A percentile compares a stretch with the other conserved stretches of the same genome.
These are phyloP conservation scores for Monosporozyma aerobia DNA, from an alignment of 805 yeast genomes.

Conservation along the genomic window DNA sequence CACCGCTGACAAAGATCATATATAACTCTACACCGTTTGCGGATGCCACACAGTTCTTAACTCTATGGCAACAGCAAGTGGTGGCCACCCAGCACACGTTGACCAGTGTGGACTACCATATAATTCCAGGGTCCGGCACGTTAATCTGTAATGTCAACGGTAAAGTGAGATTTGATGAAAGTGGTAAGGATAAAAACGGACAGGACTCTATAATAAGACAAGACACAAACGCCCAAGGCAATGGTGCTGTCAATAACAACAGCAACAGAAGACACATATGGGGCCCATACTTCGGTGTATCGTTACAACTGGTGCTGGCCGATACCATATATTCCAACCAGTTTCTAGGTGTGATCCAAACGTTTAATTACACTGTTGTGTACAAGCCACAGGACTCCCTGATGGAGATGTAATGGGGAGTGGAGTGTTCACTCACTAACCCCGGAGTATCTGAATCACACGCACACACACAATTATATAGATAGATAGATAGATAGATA, in stretches of 20 bases:
- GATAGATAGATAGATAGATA: background rate
- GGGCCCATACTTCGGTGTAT: conserved; percentile 67
- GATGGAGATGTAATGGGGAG: conserved; percentile 2
- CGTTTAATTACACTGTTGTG: conserved; percentile 58
- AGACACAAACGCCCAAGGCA: conserved; percentile 7
- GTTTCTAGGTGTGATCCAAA: conserved; percentile 36
- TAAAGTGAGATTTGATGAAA: conserved; percentile 68
- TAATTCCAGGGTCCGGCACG: conserved; percentile 55
- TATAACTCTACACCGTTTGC: conserved; percentile 26
- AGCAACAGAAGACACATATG: conserved; percentile 40
- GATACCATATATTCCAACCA: conserved; percentile 34
- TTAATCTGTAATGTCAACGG: conserved; percentile 42
- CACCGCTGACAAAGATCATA: conserved; percentile 18
- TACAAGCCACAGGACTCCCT: conserved; percentile 36
- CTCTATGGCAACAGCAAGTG: conserved; percentile 27
- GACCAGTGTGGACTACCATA: conserved; percentile 57
- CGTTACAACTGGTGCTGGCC: conserved; percentile 47
- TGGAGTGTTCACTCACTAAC: background rate
- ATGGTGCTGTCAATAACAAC: conserved; percentile 4
- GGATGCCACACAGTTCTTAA: conserved; percentile 23
- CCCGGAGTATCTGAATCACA: background rate
- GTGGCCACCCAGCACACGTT: conserved; percentile 49
- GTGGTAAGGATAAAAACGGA: conserved; percentile 58
- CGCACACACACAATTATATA: background rate
- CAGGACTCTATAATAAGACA: conserved; percentile 45